These are phyloP conservation scores for Moesziomyces parantarcticus DNA, from an alignment of 1,284 basidiomycete genomes.

Conservation along the genomic window DNA sequence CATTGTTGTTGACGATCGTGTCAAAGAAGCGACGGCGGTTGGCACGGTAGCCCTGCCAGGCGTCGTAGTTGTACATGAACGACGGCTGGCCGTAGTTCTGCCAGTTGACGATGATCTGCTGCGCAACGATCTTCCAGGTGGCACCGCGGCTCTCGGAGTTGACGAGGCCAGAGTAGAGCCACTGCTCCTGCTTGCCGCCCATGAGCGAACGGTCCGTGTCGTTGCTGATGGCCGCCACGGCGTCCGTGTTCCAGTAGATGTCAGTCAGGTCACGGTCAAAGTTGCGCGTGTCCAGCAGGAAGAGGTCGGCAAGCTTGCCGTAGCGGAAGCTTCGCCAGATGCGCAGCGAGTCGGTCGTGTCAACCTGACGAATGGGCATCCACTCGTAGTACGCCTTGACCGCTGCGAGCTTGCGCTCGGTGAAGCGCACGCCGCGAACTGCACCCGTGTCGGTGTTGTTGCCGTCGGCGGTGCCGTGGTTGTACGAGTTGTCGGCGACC, in stretches of 20 bases:
- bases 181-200: conserved; percentile 74
- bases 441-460: conserved; percentile 73
- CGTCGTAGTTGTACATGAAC: conserved; percentile 73
- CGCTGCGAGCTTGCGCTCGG: conserved; percentile 75
- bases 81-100: conserved; percentile 47
- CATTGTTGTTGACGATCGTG: conserved; percentile 71
- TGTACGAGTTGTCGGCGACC: conserved; percentile 76
- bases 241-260: conserved; percentile 74
- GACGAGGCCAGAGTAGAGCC: conserved; percentile 73
- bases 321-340: conserved; percentile 75
- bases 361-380: conserved; percentile 78
- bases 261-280: conserved; percentile 77
- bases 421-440: conserved; percentile 69
- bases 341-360: conserved; percentile 74
- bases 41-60: conserved; percentile 76
- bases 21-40: conserved; percentile 74
- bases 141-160: conserved; percentile 71
- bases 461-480: conserved; percentile 74
- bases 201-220: conserved; percentile 68
- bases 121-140: conserved; percentile 75
- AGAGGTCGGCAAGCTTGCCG: conserved; percentile 51
- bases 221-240: conserved; percentile 40
- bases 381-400: conserved; percentile 77
- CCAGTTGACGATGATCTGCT: conserved; percentile 57
- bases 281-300: conserved; percentile 75